Conservation (phyloP, 495 filamentous ascomycete species). For the Cladorrhinum samala region DNA sequence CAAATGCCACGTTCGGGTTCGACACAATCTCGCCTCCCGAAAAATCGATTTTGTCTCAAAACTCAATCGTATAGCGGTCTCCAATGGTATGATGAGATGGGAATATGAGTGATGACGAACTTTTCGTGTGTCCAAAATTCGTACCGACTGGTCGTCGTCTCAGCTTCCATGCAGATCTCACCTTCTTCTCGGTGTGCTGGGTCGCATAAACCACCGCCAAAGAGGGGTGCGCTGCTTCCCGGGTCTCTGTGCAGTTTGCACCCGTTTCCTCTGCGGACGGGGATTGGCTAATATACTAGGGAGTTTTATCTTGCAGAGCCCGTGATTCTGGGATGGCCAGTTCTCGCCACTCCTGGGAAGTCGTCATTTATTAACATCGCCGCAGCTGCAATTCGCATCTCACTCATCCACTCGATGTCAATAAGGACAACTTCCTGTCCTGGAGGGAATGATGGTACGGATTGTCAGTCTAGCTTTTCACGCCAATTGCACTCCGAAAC, state of each 20-base stretch:
- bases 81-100: not conserved
- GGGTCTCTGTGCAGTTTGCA: conserved; percentile 12
- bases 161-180: conserved; percentile 6
- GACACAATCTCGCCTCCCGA: not conserved
- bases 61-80: not conserved
- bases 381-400: no score
- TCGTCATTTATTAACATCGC: no score
- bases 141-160: conserved; percentile 2
- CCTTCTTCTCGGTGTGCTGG: not conserved
- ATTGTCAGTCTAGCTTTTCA: not conserved
- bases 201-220: conserved; percentile 1
- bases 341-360: no score
- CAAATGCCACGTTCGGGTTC: not conserved
- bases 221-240: conserved; percentile 15
- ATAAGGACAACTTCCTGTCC: no score
- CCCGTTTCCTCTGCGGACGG: not conserved
- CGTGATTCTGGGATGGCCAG: no score
- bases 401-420: no score
- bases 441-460: no score
- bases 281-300: conserved; percentile 7
- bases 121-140: not conserved
- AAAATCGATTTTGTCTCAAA: not conserved
- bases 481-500: not conserved
- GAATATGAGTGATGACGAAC: no score
- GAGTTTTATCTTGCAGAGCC: not conserved